These are phyloP conservation scores for Sarocladium oryzae DNA, from an alignment of 2,329 filamentous ascomycete species.

Conservation along the genomic window DNA sequence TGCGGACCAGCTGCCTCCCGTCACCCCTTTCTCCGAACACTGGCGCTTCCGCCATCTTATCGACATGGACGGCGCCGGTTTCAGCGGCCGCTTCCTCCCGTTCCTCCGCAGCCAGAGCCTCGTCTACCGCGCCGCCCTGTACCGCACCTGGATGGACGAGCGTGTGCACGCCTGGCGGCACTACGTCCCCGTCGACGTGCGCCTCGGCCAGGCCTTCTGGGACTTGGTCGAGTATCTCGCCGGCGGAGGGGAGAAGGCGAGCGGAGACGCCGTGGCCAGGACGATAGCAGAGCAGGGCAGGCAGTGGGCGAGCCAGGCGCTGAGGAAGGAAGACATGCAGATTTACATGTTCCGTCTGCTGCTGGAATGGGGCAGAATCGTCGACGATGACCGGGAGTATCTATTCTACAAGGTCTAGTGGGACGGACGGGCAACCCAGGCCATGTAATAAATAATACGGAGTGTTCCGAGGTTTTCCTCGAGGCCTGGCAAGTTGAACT, in stretches of 20 bases:
- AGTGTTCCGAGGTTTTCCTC: no score
- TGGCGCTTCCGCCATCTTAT: constrained; percentile 58
- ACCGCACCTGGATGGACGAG: constrained; percentile 59
- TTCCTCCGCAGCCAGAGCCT: constrained; percentile 59
- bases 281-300: constrained; percentile 29
- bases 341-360: constrained; percentile 67
- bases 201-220: constrained; percentile 50
- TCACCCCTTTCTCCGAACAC: constrained; percentile 30
- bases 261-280: constrained; percentile 14
- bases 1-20: background rate
- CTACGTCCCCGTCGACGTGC: constrained; percentile 54
- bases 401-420: constrained; percentile 19
- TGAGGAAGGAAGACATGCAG: constrained; percentile 66
- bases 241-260: background rate
- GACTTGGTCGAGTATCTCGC: constrained; percentile 35
- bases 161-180: constrained; percentile 56
- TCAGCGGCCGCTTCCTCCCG: constrained; percentile 59
- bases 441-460: no score
- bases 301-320: constrained; percentile 49
- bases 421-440: no score
- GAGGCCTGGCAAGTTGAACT: no score
- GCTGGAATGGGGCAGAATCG: constrained; percentile 62
- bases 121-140: constrained; percentile 57
- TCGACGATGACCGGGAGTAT: constrained; percentile 45
- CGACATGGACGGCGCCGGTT: constrained; percentile 65